Conservation (phyloP, 495 filamentous ascomycete species). For the Penicillium ochrochloron region DNA sequence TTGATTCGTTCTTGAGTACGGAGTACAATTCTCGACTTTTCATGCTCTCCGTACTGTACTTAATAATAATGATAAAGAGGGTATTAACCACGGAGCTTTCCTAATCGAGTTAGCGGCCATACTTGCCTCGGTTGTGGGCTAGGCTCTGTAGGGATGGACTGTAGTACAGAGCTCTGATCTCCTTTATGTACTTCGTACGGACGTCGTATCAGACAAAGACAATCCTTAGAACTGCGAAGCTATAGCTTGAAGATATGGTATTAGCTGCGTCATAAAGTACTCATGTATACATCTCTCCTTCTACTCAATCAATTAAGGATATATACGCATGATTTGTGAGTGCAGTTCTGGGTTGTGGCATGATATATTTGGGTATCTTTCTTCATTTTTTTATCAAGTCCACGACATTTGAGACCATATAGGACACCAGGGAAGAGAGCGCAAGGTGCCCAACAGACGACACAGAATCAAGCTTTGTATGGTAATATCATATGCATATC, state of each 20-base stretch:
- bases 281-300: not conserved
- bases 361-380: not conserved
- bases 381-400: not conserved
- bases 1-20: not conserved
- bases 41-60: too few species aligned
- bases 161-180: not conserved
- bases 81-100: slow-evolving; percentile 1
- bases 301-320: not conserved
- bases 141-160: not conserved
- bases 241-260: not conserved
- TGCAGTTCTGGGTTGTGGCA: not conserved
- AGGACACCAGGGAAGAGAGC: not conserved
- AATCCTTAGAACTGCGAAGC: not conserved
- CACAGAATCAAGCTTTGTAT: not conserved
- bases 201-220: not conserved
- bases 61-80: not conserved
- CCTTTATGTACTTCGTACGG: not conserved
- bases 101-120: slow-evolving; percentile 4
- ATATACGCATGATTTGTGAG: not conserved
- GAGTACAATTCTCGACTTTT: not conserved
- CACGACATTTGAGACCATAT: not conserved
- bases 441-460: not conserved
- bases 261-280: not conserved
- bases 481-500: not conserved
- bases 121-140: not conserved